phyloP scores from a whole-genome alignment of 306 rosid genomes.

The Senna tora region DNA sequence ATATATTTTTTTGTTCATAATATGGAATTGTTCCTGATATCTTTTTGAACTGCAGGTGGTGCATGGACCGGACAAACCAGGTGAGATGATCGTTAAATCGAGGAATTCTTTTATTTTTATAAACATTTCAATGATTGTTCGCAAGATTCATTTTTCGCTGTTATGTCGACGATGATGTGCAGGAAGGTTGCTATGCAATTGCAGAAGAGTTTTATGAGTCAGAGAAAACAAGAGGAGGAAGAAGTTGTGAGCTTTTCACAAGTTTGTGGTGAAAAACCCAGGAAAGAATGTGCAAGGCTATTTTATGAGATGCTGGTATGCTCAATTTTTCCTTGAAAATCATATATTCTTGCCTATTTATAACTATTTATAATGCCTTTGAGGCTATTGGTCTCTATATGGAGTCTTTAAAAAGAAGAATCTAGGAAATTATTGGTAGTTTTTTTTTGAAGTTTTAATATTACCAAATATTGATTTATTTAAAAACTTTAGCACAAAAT shows the following conservation, averaged over 20 bases:
- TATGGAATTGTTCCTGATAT: constrained; percentile 22
- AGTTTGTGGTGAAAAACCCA: constrained; percentile 42
- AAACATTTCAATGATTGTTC: neutral
- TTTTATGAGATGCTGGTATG: constrained; percentile 71
- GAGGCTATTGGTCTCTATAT: too few relatives aligned
- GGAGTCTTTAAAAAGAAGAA: too few relatives aligned
- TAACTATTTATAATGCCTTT: too few relatives aligned
- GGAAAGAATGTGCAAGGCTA: constrained; percentile 58
- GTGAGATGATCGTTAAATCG: constrained; percentile 30
- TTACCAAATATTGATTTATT: too few relatives aligned
- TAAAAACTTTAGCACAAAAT: too few relatives aligned
- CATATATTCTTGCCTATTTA: neutral
- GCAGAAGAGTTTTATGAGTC: constrained; percentile 40
- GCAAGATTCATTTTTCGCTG: neutral
- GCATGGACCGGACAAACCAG: constrained; percentile 60
- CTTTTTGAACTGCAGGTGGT: constrained; percentile 48
- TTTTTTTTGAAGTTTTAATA: neutral
- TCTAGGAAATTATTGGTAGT: neutral
- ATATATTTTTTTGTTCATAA: neutral
- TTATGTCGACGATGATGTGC: constrained; percentile 23
- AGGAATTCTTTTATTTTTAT: neutral
- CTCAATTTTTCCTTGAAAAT: neutral
- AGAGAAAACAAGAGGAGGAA: constrained; percentile 32
- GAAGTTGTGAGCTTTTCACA: constrained; percentile 44
- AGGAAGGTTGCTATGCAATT: constrained; percentile 53